phyloP scores from a whole-genome alignment of 2,329 filamentous ascomycete genomes.

The Pseudogymnoascus sp. region DNA sequence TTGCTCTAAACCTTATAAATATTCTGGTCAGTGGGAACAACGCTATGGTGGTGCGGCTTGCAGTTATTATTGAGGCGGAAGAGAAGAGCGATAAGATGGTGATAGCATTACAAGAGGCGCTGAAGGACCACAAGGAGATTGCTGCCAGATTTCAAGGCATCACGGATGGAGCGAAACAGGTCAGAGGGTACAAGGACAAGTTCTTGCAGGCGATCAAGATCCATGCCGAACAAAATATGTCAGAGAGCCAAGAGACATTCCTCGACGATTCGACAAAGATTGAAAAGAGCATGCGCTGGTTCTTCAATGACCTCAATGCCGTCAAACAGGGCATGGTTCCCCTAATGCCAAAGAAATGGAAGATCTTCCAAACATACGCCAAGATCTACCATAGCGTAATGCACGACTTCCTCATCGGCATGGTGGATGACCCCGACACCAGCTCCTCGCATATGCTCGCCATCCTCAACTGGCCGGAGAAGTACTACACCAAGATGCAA shows the following conservation, averaged over 20 bases:
- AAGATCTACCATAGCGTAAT: constrained; percentile 89
- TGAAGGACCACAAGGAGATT: constrained; percentile 92
- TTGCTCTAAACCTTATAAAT: constrained; percentile 84
- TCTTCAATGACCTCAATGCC: constrained; percentile 93
- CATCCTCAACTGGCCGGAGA: constrained; percentile 90
- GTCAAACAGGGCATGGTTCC: constrained; percentile 88
- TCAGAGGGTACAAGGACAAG: constrained; percentile 94
- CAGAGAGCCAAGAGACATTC: constrained; percentile 59
- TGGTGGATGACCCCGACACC: constrained; percentile 78
- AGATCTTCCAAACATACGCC: constrained; percentile 82
- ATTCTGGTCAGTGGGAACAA: constrained; percentile 81
- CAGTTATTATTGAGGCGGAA: constrained; percentile 87
- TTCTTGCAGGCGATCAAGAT: constrained; percentile 66
- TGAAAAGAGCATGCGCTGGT: constrained; percentile 89
- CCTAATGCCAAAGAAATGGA: constrained; percentile 94
- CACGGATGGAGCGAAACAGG: constrained; percentile 82
- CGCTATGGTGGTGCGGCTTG: constrained; percentile 81
- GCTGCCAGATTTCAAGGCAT: constrained; percentile 91
- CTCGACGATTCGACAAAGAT: constrained; percentile 73
- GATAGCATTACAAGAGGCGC: constrained; percentile 82
- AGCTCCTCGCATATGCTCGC: constrained; percentile 80
- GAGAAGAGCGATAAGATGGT: constrained; percentile 94
- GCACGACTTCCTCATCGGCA: constrained; percentile 82
- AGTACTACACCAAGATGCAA: constrained; percentile 92
- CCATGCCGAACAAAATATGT: constrained; percentile 54